A percentile compares a stretch with the other conserved stretches of the same genome.
Conservation (phyloP, 1,139 yeast species). For the Diutina siamensis region DNA sequence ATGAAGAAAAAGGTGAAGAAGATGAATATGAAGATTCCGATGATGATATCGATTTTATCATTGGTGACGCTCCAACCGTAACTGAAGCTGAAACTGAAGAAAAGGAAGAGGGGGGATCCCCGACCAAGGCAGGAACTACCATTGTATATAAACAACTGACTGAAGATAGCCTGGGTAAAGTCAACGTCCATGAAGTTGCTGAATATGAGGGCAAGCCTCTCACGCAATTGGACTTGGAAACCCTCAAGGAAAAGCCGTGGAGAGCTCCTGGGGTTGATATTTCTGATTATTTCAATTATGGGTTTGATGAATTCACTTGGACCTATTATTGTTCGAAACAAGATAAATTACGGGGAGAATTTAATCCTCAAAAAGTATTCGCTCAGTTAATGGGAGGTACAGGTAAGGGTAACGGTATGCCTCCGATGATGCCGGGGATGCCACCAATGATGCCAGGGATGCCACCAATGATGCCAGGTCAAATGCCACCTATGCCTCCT, state of each 20-base stretch:
- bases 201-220: constrained; percentile 74
- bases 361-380: constrained; percentile 49
- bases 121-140: constrained; percentile 16
- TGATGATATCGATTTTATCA: constrained; percentile 35
- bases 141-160: constrained; percentile 20
- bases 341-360: constrained; percentile 69
- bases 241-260: constrained; percentile 93
- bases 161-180: constrained; percentile 9
- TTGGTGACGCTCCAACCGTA: constrained; percentile 22
- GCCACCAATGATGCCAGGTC: constrained; percentile 3
- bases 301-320: constrained; percentile 96
- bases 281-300: constrained; percentile 89
- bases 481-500: constrained; percentile 3
- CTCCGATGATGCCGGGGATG: constrained; percentile 9
- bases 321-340: constrained; percentile 84
- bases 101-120: constrained; percentile 13
- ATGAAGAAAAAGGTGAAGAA: constrained; percentile 11
- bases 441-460: constrained; percentile 7
- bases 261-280: constrained; percentile 93
- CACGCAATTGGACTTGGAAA: constrained; percentile 73
- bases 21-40: constrained; percentile 29
- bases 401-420: constrained; percentile 8
- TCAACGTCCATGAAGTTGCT: constrained; percentile 74
- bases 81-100: constrained; percentile 13
- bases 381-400: constrained; percentile 19